Evolutionary conservation across 176 grass and related monocot genomes (phyloP), one percentile per base, ranked within the genome.

Genomic region (Aegilops tauschii): DNA sequence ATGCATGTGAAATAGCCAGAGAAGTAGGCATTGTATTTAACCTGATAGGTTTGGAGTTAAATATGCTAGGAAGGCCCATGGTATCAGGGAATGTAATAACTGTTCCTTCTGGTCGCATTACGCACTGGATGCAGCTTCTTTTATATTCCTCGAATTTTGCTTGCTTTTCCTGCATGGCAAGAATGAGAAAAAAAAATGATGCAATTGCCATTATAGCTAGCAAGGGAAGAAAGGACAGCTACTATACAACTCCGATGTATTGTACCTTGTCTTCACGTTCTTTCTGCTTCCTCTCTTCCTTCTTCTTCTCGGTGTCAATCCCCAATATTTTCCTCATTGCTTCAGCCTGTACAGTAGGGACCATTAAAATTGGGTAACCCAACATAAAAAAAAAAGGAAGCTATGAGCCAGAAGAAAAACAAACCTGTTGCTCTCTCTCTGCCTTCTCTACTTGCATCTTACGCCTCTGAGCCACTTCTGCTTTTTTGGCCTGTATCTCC

Each of bases 381-480:
- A 71, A 39, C 37, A 20, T 16, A 84, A 29, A 50, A 61, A 10
- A 7, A 49, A 34, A 78, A 63, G n/a, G 23, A 65, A 49, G 9
- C 37, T 70, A 69, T 35, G 13, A 69, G 31, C 30, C 54, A 36
- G 49, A 89, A 58, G 82, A 21, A 84, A 84, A n/a, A 85, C 13
- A 32, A 79, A 98, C 96, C 93, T 98, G 93, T 56, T 93, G 90
- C 84, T 98, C 96, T 81, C 73, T 90, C 71, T 93, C 92, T 68
- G 94, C 88, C 85, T 98, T 96, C 85, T 96, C 96, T 70, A 98
- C 93, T 96, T 98, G 96, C 92, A 98, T 94, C 89, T 92, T 98
- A 62, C 96, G 96, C 80, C 96, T 95, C 84, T 98, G 96, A 79
- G 93, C 93, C 65, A 90, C 92, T 78, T 98, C 93, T 36, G 93